These are phyloP conservation scores for Exophiala sp. DNA, from an alignment of 2,329 filamentous ascomycete genomes.

Conservation along the genomic window DNA sequence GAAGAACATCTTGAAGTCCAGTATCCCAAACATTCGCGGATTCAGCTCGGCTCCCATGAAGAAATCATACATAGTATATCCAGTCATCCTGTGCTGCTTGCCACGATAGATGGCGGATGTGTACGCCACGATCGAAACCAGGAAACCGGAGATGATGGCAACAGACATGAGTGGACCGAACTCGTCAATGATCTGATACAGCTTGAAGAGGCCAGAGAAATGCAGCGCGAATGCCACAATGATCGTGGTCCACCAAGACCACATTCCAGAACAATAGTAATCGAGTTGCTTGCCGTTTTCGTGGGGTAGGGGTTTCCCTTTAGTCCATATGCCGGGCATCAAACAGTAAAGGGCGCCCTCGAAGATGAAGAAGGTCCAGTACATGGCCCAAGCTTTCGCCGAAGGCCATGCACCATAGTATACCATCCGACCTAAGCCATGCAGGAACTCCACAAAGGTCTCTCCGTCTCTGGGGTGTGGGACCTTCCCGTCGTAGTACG, in stretches of 20 bases:
- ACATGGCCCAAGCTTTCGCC: conserved; percentile 80
- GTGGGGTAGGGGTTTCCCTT: conserved; percentile 83
- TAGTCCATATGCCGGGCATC: conserved; percentile 81
- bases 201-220: conserved; percentile 76
- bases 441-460: conserved; percentile 66
- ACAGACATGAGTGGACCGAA: conserved; percentile 92
- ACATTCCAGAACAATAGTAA: conserved; percentile 92
- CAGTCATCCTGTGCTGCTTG: conserved; percentile 87
- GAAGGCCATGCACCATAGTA: conserved; percentile 84
- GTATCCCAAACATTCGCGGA: conserved; percentile 75
- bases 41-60: conserved; percentile 89
- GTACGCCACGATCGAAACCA: conserved; percentile 81
- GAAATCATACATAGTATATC: conserved; percentile 76
- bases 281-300: conserved; percentile 77
- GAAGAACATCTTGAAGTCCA: conserved; percentile 95
- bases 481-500: conserved; percentile 82
- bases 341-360: conserved; percentile 79
- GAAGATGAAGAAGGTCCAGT: conserved; percentile 88
- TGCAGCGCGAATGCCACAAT: conserved; percentile 68
- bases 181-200: conserved; percentile 91
- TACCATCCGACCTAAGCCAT: conserved; percentile 67
- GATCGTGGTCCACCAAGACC: conserved; percentile 84
- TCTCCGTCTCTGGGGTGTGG: conserved; percentile 65
- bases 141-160: conserved; percentile 83
- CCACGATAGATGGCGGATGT: conserved; percentile 77